Evolutionary conservation across 768 basidiomycete genomes (phyloP).

Genomic region (Mycena galopus): DNA sequence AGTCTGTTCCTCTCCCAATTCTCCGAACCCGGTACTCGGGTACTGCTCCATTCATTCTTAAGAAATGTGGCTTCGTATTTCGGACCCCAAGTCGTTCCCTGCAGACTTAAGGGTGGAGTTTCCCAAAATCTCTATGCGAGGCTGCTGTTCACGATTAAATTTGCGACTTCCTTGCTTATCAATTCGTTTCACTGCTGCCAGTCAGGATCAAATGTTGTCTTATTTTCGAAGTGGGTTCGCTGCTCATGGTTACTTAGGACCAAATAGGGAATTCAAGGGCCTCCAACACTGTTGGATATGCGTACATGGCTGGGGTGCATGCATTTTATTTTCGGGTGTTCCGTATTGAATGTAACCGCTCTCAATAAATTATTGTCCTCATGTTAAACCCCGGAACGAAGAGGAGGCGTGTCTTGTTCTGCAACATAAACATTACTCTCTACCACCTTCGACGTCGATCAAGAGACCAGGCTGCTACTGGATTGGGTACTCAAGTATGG

Average conservation of each 20-base stretch:
- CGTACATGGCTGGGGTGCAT: not conserved
- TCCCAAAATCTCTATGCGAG: not conserved
- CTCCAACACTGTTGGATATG: not conserved
- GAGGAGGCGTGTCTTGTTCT: not conserved
- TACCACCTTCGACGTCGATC: no score
- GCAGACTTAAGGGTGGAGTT: not conserved
- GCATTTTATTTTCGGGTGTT: not conserved
- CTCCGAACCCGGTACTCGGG: not conserved
- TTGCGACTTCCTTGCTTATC: not conserved
- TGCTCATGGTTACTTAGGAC: no score
- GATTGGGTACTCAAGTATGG: no score
- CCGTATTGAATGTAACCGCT: not conserved
- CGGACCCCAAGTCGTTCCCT: not conserved
- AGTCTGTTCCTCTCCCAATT: not conserved
- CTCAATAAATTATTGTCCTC: not conserved
- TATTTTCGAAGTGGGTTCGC: no score
- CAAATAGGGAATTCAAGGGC: no score
- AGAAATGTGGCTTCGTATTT: not conserved
- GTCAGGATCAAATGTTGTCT: no score
- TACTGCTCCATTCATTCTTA: not conserved
- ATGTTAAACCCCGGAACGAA: not conserved
- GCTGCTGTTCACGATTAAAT: not conserved
- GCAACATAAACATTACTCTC: no score
- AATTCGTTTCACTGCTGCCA: not conserved
- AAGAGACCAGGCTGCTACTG: no score